A percentile compares a stretch with the other conserved stretches of the same genome.
Conservation (phyloP, 1,284 basidiomycete species). For the Trichosporon inkin region DNA sequence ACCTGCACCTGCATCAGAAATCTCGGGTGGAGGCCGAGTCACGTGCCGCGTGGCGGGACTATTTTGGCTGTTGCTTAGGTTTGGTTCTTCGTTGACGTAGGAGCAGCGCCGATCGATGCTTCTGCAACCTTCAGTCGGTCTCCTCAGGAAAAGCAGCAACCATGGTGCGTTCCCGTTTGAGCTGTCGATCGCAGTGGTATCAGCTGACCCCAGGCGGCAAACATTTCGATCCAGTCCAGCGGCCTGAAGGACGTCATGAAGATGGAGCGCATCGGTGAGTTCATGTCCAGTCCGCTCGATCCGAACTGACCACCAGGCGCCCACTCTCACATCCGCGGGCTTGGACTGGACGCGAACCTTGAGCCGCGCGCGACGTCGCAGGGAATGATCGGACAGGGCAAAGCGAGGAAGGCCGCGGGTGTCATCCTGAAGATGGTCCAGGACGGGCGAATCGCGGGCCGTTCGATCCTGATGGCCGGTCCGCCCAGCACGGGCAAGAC, state of each 20-base stretch:
- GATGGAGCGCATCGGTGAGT: slow-evolving; percentile 88
- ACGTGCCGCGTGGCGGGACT: slow-evolving; percentile 13
- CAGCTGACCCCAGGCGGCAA: slow-evolving; percentile 41
- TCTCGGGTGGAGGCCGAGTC: slow-evolving; percentile 17
- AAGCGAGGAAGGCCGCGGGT: slow-evolving; percentile 92
- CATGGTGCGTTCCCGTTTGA: slow-evolving; percentile 8
- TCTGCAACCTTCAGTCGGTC: slow-evolving; percentile 6
- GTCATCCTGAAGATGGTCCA: slow-evolving; percentile 98
- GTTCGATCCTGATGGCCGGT: slow-evolving; percentile 92
- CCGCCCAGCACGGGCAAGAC: slow-evolving; percentile 97
- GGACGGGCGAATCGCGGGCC: slow-evolving; percentile 87
- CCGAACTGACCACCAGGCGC: slow-evolving; percentile 59
- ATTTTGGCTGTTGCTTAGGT: neutral
- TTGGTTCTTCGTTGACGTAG: slow-evolving; percentile 1
- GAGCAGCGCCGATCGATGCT: neutral
- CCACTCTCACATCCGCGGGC: slow-evolving; percentile 94
- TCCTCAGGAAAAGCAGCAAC: neutral
- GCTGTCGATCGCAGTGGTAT: neutral
- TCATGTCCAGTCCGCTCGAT: too few relatives aligned
- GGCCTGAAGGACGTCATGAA: slow-evolving; percentile 79
- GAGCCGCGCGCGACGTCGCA: slow-evolving; percentile 79
- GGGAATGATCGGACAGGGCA: slow-evolving; percentile 94
- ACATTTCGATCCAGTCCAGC: slow-evolving; percentile 50
- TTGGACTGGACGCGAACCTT: slow-evolving; percentile 84
- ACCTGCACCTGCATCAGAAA: slow-evolving; percentile 12